Conservation (phyloP, 805 yeast species). For the Scheffersomyces coipomensis region DNA sequence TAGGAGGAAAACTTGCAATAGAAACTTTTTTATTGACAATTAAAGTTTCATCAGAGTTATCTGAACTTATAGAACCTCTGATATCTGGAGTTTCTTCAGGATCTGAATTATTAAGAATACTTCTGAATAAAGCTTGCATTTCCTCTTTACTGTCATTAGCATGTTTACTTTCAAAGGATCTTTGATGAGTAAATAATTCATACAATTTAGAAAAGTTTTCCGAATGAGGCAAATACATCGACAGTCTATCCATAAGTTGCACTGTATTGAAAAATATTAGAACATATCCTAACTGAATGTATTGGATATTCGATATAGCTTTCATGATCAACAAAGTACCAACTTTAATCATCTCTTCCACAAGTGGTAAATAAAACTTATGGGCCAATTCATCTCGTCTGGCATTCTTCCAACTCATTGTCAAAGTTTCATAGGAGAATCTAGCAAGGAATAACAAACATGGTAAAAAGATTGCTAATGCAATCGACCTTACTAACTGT, state of each 20-base stretch:
- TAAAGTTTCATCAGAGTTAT: conserved; percentile 16
- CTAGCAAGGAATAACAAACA: background rate
- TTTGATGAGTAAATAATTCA: conserved; percentile 16
- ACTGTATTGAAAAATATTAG: background rate
- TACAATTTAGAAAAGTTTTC: conserved; percentile 14
- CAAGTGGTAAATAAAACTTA: background rate
- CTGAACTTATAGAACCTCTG: conserved; percentile 12
- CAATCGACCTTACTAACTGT: background rate
- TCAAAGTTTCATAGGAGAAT: background rate
- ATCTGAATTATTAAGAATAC: conserved; percentile 6
- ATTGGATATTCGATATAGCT: background rate
- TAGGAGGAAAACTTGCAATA: conserved; percentile 10
- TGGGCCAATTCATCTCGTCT: background rate
- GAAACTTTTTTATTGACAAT: conserved; percentile 7
- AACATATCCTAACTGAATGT: background rate
- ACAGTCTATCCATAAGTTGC: background rate
- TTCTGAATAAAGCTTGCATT: conserved; percentile 6
- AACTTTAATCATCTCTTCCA: background rate
- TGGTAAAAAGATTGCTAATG: background rate
- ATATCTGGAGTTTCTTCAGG: background rate
- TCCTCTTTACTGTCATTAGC: conserved; percentile 9
- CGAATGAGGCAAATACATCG: too few relatives aligned
- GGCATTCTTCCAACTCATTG: background rate
- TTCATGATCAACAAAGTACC: background rate
- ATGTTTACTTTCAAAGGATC: conserved; percentile 7